Conservation (phyloP, 345 rosid genomes). For the Brassica carinata region DNA sequence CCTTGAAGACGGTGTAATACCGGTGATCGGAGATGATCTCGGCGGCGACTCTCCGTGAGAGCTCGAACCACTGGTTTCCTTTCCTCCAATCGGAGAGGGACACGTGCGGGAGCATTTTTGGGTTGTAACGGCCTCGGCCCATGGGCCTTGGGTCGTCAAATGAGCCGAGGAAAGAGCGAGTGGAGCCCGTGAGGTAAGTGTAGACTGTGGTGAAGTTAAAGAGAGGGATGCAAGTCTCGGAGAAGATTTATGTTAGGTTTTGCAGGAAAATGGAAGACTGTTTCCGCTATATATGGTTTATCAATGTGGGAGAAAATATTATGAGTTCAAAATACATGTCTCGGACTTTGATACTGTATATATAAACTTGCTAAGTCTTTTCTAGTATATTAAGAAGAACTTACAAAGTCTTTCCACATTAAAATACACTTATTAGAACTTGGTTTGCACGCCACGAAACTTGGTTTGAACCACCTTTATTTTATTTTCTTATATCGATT, state of each 20-base stretch:
- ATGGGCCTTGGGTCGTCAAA: conserved; percentile 47
- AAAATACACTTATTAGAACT: background rate
- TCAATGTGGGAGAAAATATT: too few relatives aligned
- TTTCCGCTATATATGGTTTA: too few relatives aligned
- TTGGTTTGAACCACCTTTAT: background rate
- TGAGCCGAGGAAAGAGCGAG: conserved; percentile 44
- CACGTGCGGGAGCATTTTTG: conserved; percentile 48
- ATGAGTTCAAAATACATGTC: too few relatives aligned
- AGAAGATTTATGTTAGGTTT: conserved; percentile 33
- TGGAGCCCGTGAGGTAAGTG: conserved; percentile 45
- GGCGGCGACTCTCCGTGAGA: conserved; percentile 41
- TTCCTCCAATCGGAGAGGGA: conserved; percentile 46
- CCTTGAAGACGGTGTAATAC: conserved; percentile 40
- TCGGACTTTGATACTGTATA: too few relatives aligned
- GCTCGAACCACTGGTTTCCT: conserved; percentile 57
- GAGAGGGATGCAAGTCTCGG: conserved; percentile 58
- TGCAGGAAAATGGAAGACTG: too few relatives aligned
- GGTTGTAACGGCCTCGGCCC: conserved; percentile 55
- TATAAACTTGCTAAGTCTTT: background rate
- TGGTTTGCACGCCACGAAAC: background rate
- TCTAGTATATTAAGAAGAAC: background rate
- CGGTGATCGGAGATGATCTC: conserved; percentile 45
- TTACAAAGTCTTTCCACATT: background rate
- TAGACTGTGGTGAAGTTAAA: conserved; percentile 50
- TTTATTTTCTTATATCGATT: background rate